A percentile compares a stretch with the other conserved stretches of the same genome.
Conservation (phyloP, 805 yeast genomes). For the Kurtzmaniella cleridarum region DNA sequence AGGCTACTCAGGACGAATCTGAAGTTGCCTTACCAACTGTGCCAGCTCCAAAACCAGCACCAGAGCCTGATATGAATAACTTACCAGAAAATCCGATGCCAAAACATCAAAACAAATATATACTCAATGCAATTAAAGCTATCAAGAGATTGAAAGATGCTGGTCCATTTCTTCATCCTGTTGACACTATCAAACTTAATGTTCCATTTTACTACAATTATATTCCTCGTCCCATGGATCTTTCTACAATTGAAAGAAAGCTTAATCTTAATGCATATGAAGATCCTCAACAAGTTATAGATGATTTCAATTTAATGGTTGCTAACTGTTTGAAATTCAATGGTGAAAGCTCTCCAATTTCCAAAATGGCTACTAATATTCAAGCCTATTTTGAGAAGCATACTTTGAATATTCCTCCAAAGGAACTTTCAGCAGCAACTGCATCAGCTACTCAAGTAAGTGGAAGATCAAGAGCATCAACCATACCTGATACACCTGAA, state of each 20-base stretch:
- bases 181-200: conserved; percentile 80
- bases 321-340: conserved; percentile 77
- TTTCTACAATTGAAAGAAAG: conserved; percentile 84
- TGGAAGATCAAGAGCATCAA: conserved; percentile 15
- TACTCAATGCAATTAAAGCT: conserved; percentile 73
- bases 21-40: conserved; percentile 9
- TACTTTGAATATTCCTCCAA: conserved; percentile 83
- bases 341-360: conserved; percentile 75
- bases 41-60: conserved; percentile 74
- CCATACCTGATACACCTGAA: conserved; percentile 8
- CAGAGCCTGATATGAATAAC: conserved; percentile 68
- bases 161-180: conserved; percentile 82
- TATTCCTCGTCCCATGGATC: conserved; percentile 87
- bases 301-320: conserved; percentile 82
- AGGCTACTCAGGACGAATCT: not conserved
- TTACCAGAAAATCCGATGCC: conserved; percentile 67
- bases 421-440: conserved; percentile 23
- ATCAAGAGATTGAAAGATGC: conserved; percentile 91
- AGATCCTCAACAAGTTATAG: conserved; percentile 59
- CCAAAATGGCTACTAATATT: conserved; percentile 87
- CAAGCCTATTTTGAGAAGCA: conserved; percentile 93
- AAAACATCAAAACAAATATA: conserved; percentile 78
- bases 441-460: conserved; percentile 7
- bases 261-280: conserved; percentile 65
- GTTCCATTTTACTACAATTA: conserved; percentile 87